These are phyloP conservation scores for Cordyceps militaris DNA, from an alignment of 2,329 filamentous ascomycete genomes.

Conservation along the genomic window DNA sequence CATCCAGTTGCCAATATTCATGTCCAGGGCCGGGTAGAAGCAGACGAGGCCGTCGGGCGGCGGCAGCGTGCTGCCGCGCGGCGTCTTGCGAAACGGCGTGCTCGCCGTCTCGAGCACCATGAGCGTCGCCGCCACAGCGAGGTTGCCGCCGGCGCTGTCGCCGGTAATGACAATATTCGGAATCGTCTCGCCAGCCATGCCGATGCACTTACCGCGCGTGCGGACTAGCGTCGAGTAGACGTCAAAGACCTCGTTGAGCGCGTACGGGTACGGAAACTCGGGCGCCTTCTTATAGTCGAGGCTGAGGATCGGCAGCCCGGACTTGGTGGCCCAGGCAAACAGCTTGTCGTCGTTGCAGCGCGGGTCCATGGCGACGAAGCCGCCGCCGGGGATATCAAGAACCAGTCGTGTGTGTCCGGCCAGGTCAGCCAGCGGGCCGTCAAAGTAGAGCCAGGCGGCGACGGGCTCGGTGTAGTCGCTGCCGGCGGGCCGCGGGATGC, in stretches of 20 bases:
- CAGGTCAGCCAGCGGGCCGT: constrained; percentile 74
- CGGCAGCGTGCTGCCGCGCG: constrained; percentile 50
- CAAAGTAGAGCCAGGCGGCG: constrained; percentile 86
- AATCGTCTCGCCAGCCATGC: constrained; percentile 33
- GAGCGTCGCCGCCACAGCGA: constrained; percentile 62
- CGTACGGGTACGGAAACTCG: constrained; percentile 42
- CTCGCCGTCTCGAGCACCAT: constrained; percentile 79
- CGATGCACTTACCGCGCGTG: constrained; percentile 35
- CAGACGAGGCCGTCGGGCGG: constrained; percentile 74
- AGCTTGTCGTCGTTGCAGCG: constrained; percentile 86
- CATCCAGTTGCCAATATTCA: constrained; percentile 99
- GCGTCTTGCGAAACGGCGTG: constrained; percentile 26
- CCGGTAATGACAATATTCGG: constrained; percentile 39
- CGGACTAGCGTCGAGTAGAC: constrained; percentile 33
- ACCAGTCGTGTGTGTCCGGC: constrained; percentile 71
- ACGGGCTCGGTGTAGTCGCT: constrained; percentile 82
- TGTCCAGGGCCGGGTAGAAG: constrained; percentile 84
- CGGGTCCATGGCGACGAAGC: constrained; percentile 96
- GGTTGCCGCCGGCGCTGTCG: constrained; percentile 43
- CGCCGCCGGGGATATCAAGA: constrained; percentile 86
- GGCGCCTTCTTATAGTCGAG: constrained; percentile 67
- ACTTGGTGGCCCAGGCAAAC: constrained; percentile 83
- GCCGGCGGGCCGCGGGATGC: constrained; percentile 71
- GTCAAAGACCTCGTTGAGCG: constrained; percentile 44
- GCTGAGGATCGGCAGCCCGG: constrained; percentile 81